Conservation (phyloP, 2,329 filamentous ascomycete species). For the Lasiodiplodia sp. region DNA sequence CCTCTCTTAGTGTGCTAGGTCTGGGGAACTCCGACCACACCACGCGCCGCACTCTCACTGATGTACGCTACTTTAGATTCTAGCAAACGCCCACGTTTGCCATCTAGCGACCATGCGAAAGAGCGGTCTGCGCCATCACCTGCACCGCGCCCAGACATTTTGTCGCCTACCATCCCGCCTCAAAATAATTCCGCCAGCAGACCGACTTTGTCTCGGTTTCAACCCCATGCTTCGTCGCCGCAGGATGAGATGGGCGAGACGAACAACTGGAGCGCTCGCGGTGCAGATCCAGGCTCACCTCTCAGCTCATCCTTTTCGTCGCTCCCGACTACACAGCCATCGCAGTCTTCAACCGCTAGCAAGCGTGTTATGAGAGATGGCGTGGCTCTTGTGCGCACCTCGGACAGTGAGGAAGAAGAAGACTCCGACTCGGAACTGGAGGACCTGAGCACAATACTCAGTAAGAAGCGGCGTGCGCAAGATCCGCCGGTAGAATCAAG, state of each 20-base stretch:
- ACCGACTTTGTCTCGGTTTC: not conserved
- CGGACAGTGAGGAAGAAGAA: constrained; percentile 71
- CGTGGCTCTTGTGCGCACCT: constrained; percentile 62
- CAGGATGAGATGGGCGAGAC: not conserved
- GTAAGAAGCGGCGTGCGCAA: constrained; percentile 26
- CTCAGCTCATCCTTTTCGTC: constrained; percentile 41
- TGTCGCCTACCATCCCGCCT: not conserved
- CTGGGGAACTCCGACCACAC: not conserved
- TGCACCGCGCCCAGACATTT: not conserved
- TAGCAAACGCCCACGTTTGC: constrained; percentile 1
- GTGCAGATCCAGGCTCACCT: not conserved
- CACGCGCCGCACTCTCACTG: not conserved
- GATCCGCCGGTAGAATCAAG: constrained; percentile 38
- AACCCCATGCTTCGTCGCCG: not conserved
- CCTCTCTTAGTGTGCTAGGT: constrained; percentile 8
- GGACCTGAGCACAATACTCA: constrained; percentile 39
- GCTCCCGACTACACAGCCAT: constrained; percentile 25
- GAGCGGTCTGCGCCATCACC: not conserved
- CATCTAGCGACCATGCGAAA: not conserved
- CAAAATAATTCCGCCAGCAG: not conserved
- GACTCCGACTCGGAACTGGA: constrained; percentile 51
- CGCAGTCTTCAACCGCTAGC: constrained; percentile 44
- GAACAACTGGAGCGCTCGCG: not conserved
- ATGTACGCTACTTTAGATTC: constrained; percentile 1
- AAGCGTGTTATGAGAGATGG: constrained; percentile 63